Conservation (phyloP, 2,329 filamentous ascomycete species). For the Pleurostoma richardsiae region DNA sequence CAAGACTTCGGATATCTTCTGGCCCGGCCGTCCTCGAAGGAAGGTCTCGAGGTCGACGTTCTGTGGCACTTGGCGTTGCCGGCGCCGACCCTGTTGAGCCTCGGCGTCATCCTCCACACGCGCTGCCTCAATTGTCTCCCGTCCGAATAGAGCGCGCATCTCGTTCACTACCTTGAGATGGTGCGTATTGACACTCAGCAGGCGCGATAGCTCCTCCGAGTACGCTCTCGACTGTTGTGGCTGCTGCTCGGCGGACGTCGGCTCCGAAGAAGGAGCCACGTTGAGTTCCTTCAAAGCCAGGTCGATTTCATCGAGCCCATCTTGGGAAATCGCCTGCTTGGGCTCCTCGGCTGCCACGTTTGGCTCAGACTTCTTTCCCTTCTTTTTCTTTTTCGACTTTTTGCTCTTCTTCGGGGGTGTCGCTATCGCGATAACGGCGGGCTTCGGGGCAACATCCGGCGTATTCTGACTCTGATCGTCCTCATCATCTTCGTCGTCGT, state of each 20-base stretch:
- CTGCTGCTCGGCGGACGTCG: slow-evolving; percentile 2
- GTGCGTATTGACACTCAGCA: slow-evolving; percentile 53
- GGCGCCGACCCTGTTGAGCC: slow-evolving; percentile 25
- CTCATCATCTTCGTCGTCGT: slow-evolving; percentile 15
- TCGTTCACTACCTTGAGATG: slow-evolving; percentile 85
- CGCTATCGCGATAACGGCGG: slow-evolving; percentile 9
- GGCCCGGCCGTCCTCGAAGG: slow-evolving; percentile 49
- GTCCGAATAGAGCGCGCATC: slow-evolving; percentile 65
- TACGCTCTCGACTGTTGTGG: slow-evolving; percentile 14
- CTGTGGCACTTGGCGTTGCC: slow-evolving; percentile 26
- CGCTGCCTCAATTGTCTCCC: slow-evolving; percentile 51
- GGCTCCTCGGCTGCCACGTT: slow-evolving; percentile 7
- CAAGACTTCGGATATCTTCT: slow-evolving; percentile 65
- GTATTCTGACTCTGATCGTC: slow-evolving; percentile 7
- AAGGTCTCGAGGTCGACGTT: slow-evolving; percentile 54
- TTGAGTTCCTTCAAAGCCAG: slow-evolving; percentile 45
- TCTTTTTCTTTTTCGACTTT: slow-evolving; percentile 29
- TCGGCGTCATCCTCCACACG: slow-evolving; percentile 43
- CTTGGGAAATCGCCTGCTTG: slow-evolving; percentile 5
- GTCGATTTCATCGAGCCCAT: slow-evolving; percentile 50
- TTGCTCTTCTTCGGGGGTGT: slow-evolving; percentile 27
- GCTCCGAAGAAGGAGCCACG: slow-evolving; percentile 16
- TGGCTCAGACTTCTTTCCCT: slow-evolving; percentile 33
- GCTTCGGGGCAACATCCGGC: slow-evolving; percentile 12
- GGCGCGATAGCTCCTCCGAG: slow-evolving; percentile 14